Base-by-base conservation (phyloP, 2,329 filamentous ascomycete species). In the Aspergillus arachidicola region DNA sequence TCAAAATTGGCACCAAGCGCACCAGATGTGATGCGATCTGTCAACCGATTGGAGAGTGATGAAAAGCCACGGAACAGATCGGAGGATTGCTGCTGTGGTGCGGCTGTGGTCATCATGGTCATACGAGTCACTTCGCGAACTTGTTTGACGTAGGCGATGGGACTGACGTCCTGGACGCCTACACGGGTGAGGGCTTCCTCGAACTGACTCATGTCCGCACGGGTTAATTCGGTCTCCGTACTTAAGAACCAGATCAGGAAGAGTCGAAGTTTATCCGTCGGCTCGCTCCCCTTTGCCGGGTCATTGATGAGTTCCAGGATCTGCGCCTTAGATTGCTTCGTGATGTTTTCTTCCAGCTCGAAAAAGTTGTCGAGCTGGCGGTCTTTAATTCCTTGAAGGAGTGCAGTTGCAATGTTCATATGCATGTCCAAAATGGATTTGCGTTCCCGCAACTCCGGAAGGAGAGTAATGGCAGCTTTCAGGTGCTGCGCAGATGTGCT, bases 241-340 rank as follows among this genome's bases (percentile, higher is more conserved):
- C 93, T 97, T 59, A 99, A 81, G 80, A 92, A 95, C 95, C 95
- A 99, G 72, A 99, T 97, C 68, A 98, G 90, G 78, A 99, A 99
- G 14, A 98, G 81, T 48, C 95, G 88, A 32, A 99, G 86, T 80
- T 98, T 98, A 77, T 99, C 95, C 26, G 89, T 81, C 2, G 95
- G 88, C 56, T 96, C 87, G 51, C 87, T 92, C 58, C 95, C 95
- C 79, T 96, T 96, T 66, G 89, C 87, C 2, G 85, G 78, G 68
- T 95, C 92, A 69, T 90, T 93, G 73, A 99, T 87, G 14, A 96
- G 83, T 61, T 98, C 93, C 45, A 98, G 81, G 64, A 98, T 89
- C 76, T 98, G 94, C 2, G 89, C 83, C 79, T 96, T 96, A 57
- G 90, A 92, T 77, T 97, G 92, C 80, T 96, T 97, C 76, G 90